These are phyloP conservation scores for Argentina anserina DNA, from an alignment of 306 rosid species.

Conservation along the genomic window DNA sequence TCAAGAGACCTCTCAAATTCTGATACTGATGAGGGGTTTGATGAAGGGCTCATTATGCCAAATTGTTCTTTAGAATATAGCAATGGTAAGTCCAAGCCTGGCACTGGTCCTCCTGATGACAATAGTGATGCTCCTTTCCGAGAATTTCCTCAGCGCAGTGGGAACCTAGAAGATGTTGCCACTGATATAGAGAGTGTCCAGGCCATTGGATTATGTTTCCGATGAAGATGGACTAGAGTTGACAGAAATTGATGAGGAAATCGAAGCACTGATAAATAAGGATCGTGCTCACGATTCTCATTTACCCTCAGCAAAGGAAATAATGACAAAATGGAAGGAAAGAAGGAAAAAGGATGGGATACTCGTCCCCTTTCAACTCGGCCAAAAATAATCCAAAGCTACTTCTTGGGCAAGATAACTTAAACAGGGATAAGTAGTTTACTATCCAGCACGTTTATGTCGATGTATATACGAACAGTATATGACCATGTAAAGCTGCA, in stretches of 20 bases:
- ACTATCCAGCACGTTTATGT: not conserved
- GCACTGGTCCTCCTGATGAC: slow-evolving; percentile 22
- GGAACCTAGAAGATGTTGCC: slow-evolving; percentile 16
- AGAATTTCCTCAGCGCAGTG: slow-evolving; percentile 16
- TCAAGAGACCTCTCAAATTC: slow-evolving; percentile 33
- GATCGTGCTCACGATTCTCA: slow-evolving; percentile 12
- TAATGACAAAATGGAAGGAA: slow-evolving; percentile 71
- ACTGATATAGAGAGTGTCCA: slow-evolving; percentile 20
- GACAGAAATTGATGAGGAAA: slow-evolving; percentile 38
- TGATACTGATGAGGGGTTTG: slow-evolving; percentile 24
- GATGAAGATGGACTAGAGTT: slow-evolving; percentile 26
- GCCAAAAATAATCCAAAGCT: not conserved
- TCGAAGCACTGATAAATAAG: slow-evolving; percentile 11
- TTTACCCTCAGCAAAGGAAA: slow-evolving; percentile 58
- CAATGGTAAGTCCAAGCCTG: slow-evolving; percentile 27
- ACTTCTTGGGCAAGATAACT: not conserved
- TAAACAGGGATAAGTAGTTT: not conserved
- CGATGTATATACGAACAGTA: not conserved
- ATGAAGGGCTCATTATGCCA: slow-evolving; percentile 20
- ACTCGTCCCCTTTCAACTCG: slow-evolving; percentile 33
- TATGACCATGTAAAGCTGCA: not conserved
- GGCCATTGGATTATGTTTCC: slow-evolving; percentile 21
- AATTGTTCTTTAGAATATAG: slow-evolving; percentile 17
- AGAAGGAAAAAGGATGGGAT: slow-evolving; percentile 46
- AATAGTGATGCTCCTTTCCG: slow-evolving; percentile 16